Evolutionary conservation across 2,329 filamentous ascomycete genomes (phyloP).

Genomic region (Xylaria sp.): DNA sequence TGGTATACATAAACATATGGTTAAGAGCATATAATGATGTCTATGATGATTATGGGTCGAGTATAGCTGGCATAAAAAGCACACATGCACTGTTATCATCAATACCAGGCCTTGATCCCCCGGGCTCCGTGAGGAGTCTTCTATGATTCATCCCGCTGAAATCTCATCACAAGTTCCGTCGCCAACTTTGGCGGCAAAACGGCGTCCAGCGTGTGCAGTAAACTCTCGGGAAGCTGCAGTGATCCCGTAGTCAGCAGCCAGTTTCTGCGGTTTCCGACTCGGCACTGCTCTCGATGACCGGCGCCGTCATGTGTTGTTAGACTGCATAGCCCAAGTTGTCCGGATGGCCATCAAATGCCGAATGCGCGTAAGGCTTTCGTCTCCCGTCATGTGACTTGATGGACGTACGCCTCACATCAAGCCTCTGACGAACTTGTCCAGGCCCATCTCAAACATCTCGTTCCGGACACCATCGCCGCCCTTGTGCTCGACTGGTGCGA

Average conservation of each 20-base stretch:
- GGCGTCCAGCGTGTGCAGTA: background rate
- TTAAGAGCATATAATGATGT: conserved; percentile 4
- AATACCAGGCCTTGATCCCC: conserved; percentile 1
- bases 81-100: conserved; percentile 7
- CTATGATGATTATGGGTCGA: conserved; percentile 7
- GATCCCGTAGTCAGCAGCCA: background rate
- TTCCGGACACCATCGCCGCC: conserved; percentile 71
- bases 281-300: background rate
- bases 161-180: background rate
- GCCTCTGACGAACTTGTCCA: conserved; percentile 77
- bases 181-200: background rate
- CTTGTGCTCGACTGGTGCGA: conserved; percentile 69
- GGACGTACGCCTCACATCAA: conserved; percentile 50
- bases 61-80: conserved; percentile 2
- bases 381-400: background rate
- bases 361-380: background rate
- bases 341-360: background rate
- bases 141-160: conserved; percentile 1
- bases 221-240: background rate
- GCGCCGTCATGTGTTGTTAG: background rate
- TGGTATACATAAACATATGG: too few species aligned
- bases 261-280: background rate
- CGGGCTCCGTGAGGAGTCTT: background rate
- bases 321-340: background rate
- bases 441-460: conserved; percentile 69